Percentiles rank a stretch among this genome's conserved stretches.
phyloP scores from a whole-genome alignment of 1,284 basidiomycete species.

The Malassezia yamatoensis region DNA sequence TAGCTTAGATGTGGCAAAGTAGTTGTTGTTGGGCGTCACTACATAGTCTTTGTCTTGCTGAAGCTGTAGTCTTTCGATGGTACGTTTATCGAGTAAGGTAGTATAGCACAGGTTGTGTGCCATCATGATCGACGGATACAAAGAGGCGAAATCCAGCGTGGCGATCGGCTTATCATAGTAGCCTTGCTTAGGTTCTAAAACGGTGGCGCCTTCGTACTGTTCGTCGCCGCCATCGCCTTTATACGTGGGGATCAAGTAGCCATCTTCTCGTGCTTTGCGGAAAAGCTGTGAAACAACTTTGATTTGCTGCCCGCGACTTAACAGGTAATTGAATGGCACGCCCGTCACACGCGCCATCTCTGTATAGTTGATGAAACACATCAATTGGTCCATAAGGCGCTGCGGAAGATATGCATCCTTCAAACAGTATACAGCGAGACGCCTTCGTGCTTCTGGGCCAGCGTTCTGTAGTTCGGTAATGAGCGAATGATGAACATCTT shows the following conservation, averaged over 20 bases:
- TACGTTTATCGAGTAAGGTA: constrained; percentile 41
- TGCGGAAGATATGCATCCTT: constrained; percentile 48
- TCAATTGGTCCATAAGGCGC: constrained; percentile 47
- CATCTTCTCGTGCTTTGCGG: constrained; percentile 45
- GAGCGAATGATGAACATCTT: constrained; percentile 46
- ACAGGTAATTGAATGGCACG: constrained; percentile 48
- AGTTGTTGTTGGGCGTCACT: constrained; percentile 47
- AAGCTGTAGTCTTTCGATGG: constrained; percentile 39
- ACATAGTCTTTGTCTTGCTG: constrained; percentile 42
- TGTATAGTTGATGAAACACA: constrained; percentile 48
- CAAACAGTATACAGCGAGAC: constrained; percentile 45
- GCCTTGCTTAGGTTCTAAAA: constrained; percentile 45
- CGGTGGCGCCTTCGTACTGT: constrained; percentile 47
- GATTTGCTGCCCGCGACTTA: constrained; percentile 47
- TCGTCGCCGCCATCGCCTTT: constrained; percentile 45
- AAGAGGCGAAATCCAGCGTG: constrained; percentile 46
- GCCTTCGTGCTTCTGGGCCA: constrained; percentile 43
- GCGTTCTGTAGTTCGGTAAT: constrained; percentile 47
- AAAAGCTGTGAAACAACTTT: constrained; percentile 47
- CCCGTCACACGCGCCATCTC: constrained; percentile 48
- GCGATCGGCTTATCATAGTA: constrained; percentile 47
- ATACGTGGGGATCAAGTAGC: constrained; percentile 45
- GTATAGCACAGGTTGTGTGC: constrained; percentile 48
- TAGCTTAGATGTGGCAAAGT: constrained; percentile 34
- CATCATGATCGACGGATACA: constrained; percentile 48